A percentile compares a stretch with the other conserved stretches of the same genome.
Conservation (phyloP, 1,284 basidiomycete genomes). For the Caloboletus firmus region DNA sequence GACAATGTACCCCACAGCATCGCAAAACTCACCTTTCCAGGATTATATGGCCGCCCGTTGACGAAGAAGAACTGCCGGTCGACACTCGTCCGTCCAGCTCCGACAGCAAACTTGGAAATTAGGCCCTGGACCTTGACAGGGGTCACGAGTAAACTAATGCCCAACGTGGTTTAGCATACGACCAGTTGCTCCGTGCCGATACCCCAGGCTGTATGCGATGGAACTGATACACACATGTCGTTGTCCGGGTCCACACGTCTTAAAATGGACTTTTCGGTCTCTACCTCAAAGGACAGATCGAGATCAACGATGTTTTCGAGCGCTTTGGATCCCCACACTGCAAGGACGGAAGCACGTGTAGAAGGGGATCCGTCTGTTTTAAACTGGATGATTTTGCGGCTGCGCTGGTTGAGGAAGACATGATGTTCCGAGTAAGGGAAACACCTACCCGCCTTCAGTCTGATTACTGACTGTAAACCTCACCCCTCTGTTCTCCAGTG, state of each 20-base stretch:
- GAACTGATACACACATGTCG: constrained; percentile 17
- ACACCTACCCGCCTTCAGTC: constrained; percentile 66
- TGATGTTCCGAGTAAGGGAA: neutral
- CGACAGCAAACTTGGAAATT: constrained; percentile 74
- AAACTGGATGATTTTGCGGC: constrained; percentile 73
- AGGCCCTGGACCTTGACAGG: constrained; percentile 68
- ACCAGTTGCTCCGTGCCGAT: neutral
- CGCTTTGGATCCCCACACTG: constrained; percentile 85
- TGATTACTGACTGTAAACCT: constrained; percentile 78
- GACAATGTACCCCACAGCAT: neutral
- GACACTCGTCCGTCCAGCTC: constrained; percentile 69
- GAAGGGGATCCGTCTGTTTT: constrained; percentile 69
- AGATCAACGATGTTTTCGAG: constrained; percentile 77
- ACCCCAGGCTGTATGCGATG: neutral
- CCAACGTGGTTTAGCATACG: constrained; percentile 1
- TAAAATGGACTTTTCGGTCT: constrained; percentile 54
- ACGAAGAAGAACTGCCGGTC: constrained; percentile 95
- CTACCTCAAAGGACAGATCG: constrained; percentile 68
- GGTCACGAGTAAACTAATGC: constrained; percentile 33
- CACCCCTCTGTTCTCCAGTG: constrained; percentile 57
- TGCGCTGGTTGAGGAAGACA: constrained; percentile 31
- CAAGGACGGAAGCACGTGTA: constrained; percentile 64
- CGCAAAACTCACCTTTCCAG: constrained; percentile 57
- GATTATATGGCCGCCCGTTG: constrained; percentile 88
- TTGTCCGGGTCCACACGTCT: constrained; percentile 20